Conservation (phyloP, 1,139 yeast genomes). For the Suhomyces bokatorum region DNA sequence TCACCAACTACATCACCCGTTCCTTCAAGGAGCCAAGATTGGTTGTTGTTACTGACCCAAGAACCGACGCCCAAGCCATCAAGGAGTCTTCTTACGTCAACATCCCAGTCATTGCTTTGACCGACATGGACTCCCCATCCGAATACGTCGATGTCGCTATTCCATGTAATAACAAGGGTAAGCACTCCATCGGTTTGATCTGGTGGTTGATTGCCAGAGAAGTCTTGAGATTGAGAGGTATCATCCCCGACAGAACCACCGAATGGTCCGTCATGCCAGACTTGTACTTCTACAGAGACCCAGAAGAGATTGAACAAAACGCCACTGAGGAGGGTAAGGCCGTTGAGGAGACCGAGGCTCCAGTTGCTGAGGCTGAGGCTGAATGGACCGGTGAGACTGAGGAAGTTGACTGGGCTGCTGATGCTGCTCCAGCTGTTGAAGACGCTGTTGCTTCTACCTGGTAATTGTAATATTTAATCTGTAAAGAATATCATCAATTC, state of each 20-base stretch:
- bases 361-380: constrained; percentile 49
- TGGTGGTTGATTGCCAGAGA: constrained; percentile 99
- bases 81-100: constrained; percentile 99
- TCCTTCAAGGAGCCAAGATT: constrained; percentile 99
- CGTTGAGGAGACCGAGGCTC: constrained; percentile 52
- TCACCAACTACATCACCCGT: constrained; percentile 99
- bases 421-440: constrained; percentile 71
- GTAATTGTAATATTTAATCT: constrained; percentile 29
- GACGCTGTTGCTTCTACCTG: constrained; percentile 71
- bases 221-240: constrained; percentile 98
- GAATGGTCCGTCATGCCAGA: constrained; percentile 99
- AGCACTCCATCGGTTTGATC: constrained; percentile 99
- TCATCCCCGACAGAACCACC: constrained; percentile 94
- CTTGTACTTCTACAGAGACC: constrained; percentile 99
- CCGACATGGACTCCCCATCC: constrained; percentile 98
- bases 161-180: constrained; percentile 99
- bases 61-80: constrained; percentile 99
- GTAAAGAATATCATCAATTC: constrained; percentile 15
- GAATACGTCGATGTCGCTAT: constrained; percentile 99
- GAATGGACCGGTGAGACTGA: constrained; percentile 60
- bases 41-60: constrained; percentile 98
- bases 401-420: constrained; percentile 65
- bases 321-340: constrained; percentile 65
- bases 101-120: constrained; percentile 99
- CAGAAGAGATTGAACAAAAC: constrained; percentile 96